These are phyloP conservation scores for Ceratocystis smalleyi DNA, from an alignment of 2,329 filamentous ascomycete species.

Conservation along the genomic window DNA sequence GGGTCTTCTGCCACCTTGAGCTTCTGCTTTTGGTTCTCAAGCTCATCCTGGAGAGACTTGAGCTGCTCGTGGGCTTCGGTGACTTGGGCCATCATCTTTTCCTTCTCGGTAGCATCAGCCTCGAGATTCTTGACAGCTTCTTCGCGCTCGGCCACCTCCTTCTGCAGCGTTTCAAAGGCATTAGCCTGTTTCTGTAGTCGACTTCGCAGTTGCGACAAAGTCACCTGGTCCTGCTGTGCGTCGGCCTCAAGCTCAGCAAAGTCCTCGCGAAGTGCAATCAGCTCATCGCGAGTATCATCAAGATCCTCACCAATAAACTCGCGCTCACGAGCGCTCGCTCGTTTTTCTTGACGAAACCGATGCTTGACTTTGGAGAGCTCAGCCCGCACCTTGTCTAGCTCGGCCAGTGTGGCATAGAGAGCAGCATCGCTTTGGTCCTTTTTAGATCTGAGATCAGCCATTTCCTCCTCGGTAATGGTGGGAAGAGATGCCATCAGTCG, in stretches of 20 bases:
- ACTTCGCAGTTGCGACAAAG: slow-evolving; percentile 53
- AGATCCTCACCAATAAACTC: slow-evolving; percentile 70
- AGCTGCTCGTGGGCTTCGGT: slow-evolving; percentile 8
- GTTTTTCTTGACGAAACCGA: slow-evolving; percentile 12
- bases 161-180: slow-evolving; percentile 75
- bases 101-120: slow-evolving; percentile 11
- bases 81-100: slow-evolving; percentile 9
- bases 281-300: slow-evolving; percentile 33
- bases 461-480: slow-evolving; percentile 12
- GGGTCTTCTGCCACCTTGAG: slow-evolving; percentile 21
- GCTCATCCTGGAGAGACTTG: slow-evolving; percentile 9
- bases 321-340: slow-evolving; percentile 27
- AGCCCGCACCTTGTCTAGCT: slow-evolving; percentile 51
- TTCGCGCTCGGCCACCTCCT: slow-evolving; percentile 90
- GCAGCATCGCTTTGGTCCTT: slow-evolving; percentile 13
- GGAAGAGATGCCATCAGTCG: neutral
- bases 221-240: slow-evolving; percentile 54
- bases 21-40: slow-evolving; percentile 49
- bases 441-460: slow-evolving; percentile 9
- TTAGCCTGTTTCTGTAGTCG: slow-evolving; percentile 64
- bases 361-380: slow-evolving; percentile 9
- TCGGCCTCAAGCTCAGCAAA: slow-evolving; percentile 48
- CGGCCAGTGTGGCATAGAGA: slow-evolving; percentile 47
- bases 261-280: slow-evolving; percentile 12
- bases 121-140: slow-evolving; percentile 28